Base-by-base conservation (phyloP, 495 filamentous ascomycete species). In the Poronia punctata region DNA sequence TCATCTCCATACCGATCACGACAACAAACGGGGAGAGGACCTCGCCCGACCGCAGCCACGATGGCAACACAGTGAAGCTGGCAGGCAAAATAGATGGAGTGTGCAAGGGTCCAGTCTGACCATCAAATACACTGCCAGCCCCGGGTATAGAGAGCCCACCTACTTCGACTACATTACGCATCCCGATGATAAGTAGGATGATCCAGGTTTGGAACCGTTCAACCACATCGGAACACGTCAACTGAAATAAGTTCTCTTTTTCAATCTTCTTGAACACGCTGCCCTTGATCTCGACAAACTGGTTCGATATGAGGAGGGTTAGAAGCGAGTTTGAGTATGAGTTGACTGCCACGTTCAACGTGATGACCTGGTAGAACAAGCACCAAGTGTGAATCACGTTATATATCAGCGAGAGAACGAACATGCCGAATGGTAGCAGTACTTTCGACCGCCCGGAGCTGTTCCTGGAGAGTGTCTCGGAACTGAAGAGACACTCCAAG, bases 161-260 rank as follows among this genome's bases (percentile, higher is more conserved):
- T 0, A 94, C 82, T 54, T 99, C 92, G 15, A 97, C 86, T 26
- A 97, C 81, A 48, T 99, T 99, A 11, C 92, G 81, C 49, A 90
- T 83, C 22, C 85, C 90, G 45, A 97, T 96, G 53, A 99, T 97
- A 26, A 87, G 72, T 7, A 99, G 71, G 82, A 97, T 95, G 20
- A 99, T 73, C 86, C 92, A 96, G 4, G 97, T 75, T 55, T 99
- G 92, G 54, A 99, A 99, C 7, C 92, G 80, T 60, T 99, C 92
- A 11, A 99, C 93, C 33, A 99, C 78, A 50, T 99, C 92, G 8
- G 90, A 88, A 50, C 93, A 97, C 3, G 90, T 89, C 2, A 99
- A 68, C 59, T 99, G 92, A 58, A 99, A 99, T 0, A 94, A 68
- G 51, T 95, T 97, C 50, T 97, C 92, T 57, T 96, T 95, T 55